Evolutionary conservation across 495 filamentous ascomycete genomes (phyloP), one percentile per base, ranked within the genome.

Genomic region (Cercophora newfieldiana): DNA sequence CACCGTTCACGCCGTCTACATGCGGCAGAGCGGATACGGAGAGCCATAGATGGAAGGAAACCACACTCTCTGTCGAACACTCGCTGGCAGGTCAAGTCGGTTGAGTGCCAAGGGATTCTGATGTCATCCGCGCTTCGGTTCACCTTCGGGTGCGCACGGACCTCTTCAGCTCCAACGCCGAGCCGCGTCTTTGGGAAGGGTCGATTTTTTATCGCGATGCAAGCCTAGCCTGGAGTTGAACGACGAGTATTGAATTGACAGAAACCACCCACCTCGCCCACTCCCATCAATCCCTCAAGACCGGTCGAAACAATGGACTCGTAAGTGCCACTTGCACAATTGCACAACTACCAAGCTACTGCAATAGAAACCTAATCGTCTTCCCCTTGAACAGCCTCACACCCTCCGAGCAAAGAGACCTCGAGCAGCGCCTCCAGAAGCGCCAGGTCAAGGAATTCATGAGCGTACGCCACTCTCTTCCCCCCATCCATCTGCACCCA

Each of bases 391-490:
- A 22, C 51, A 83, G 80, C 71, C 92, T 99, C 77, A 93, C 88
- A 66, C 77, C 85, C 70, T 77, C 89, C 63, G 95, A 99, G 81
- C 90, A 93, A 81, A 89, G 91, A 78, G 92, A 98, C 84, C 90
- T 99, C 77, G 88, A 94, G 72, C 72, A 83, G 77, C 91, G 94
- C 79, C 91, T 98, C 86, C 91, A 98, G 82, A 89, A 89, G 80
- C 94, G 93, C 80, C 95, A 99, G 82, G 89, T 98, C 86, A 97
- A 97, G 82, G 94, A 97, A 68, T 97, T 99, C 76, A 96, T 97
- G 90, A 90, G 85, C 69, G 95, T 98, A 86, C 77, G 83, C 37
- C 37, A 44, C 3, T n/a, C 37, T 14, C 37, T 44, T 14, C 12
- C n/a, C 1, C 31, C 67, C 31, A 24, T 56, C 16, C 63, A 8